Evolutionary conservation across 139 green algal genomes (phyloP).

Genomic region (Eudorina sp.): DNA sequence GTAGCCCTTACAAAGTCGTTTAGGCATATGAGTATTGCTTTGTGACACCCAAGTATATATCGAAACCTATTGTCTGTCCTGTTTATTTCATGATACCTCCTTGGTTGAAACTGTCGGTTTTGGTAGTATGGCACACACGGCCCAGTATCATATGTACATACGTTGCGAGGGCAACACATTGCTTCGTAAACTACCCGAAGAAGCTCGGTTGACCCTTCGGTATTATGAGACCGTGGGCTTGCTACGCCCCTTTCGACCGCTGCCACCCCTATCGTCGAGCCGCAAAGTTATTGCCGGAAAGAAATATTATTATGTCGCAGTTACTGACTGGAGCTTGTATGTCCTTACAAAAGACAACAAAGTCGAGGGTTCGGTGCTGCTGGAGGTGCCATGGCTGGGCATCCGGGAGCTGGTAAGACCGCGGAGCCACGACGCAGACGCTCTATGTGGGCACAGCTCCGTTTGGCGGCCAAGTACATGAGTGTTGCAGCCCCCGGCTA

Average conservation of each 20-base stretch:
- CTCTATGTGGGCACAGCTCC: background rate
- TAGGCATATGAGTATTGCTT: background rate
- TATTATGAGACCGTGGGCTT: conserved; percentile 48
- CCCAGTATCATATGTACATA: conserved; percentile 34
- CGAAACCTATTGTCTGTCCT: background rate
- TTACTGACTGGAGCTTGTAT: conserved; percentile 48
- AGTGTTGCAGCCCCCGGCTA: too few species aligned
- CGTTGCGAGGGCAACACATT: conserved; percentile 45
- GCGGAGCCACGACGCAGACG: background rate
- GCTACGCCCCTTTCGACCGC: conserved; percentile 18
- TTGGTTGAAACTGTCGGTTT: background rate
- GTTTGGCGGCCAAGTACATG: too few species aligned
- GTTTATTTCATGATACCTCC: too few species aligned
- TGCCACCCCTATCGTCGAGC: conserved; percentile 36
- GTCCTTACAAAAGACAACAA: conserved; percentile 37
- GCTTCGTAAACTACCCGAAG: conserved; percentile 31
- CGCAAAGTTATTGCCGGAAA: conserved; percentile 18
- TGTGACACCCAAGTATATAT: too few species aligned
- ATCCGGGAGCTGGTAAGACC: conserved; percentile 36
- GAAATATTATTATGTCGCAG: conserved; percentile 39
- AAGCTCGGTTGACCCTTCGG: conserved; percentile 23
- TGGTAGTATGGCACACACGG: conserved; percentile 19
- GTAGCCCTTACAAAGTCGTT: background rate
- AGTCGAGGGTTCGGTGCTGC: conserved; percentile 38
- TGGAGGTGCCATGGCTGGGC: conserved; percentile 49